Conservation (phyloP, 1,284 basidiomycete genomes). For the Cutaneotrichosporon sp. region DNA sequence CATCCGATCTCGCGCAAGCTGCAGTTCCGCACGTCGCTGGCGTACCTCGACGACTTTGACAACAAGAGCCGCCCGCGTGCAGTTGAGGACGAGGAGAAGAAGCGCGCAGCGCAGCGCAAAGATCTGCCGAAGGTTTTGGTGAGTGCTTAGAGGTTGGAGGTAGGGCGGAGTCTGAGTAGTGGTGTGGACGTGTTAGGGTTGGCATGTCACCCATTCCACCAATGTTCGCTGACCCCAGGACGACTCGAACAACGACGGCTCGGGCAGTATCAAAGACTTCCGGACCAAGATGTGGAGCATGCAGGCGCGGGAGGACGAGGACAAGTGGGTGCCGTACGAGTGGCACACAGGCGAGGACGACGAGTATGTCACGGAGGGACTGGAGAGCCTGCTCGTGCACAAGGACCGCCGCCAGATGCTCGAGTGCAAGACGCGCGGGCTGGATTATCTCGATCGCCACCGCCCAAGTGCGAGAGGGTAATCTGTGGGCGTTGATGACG, state of each 20-base stretch:
- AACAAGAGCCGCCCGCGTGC: conserved; percentile 16
- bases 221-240: conserved; percentile 19
- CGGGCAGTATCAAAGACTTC: conserved; percentile 46
- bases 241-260: conserved; percentile 44
- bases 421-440: conserved; percentile 30
- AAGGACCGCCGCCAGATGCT: conserved; percentile 32
- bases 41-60: conserved; percentile 41
- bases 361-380: conserved; percentile 24
- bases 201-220: no score
- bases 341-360: conserved; percentile 39
- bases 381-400: conserved; percentile 31
- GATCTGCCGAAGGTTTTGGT: conserved; percentile 15
- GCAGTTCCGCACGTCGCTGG: conserved; percentile 45
- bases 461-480: neutral
- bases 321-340: conserved; percentile 42
- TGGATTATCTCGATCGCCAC: conserved; percentile 41
- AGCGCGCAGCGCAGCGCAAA: conserved; percentile 18
- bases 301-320: conserved; percentile 36
- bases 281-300: conserved; percentile 45
- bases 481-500: no score
- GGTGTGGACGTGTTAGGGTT: no score
- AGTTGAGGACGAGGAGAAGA: conserved; percentile 32
- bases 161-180: no score
- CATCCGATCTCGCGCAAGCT: conserved; percentile 38
- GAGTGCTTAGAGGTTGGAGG: neutral